Evolutionary conservation across 2,329 filamentous ascomycete genomes (phyloP).

Genomic region (Acrocalymma vagum): DNA sequence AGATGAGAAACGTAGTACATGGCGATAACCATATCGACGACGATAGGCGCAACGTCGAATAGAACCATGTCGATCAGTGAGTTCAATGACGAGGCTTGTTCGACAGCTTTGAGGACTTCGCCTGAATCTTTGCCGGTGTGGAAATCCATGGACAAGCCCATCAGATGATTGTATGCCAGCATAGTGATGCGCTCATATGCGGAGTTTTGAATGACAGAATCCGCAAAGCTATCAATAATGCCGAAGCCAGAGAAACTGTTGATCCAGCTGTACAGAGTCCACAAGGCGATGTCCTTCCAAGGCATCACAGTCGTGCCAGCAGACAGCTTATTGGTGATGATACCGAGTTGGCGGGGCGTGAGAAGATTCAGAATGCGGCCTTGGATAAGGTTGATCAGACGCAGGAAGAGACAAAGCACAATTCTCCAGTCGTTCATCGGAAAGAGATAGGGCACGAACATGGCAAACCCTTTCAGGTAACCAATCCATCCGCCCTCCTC

Average conservation of each 20-base stretch:
- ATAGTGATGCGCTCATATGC: constrained; percentile 66
- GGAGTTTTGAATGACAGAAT: constrained; percentile 65
- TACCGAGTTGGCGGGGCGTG: constrained; percentile 81
- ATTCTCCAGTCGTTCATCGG: constrained; percentile 72
- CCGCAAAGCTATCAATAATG: constrained; percentile 60
- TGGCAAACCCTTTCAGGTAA: constrained; percentile 76
- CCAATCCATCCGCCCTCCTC: constrained; percentile 79
- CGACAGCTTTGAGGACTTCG: constrained; percentile 70
- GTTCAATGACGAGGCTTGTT: constrained; percentile 68
- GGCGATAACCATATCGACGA: constrained; percentile 69
- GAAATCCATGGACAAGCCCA: constrained; percentile 75
- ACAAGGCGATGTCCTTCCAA: constrained; percentile 63
- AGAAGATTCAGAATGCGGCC: constrained; percentile 79
- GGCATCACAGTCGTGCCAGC: constrained; percentile 58
- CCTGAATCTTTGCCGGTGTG: constrained; percentile 72
- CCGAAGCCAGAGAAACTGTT: constrained; percentile 61
- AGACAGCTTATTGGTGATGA: constrained; percentile 75
- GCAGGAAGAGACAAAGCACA: constrained; percentile 72
- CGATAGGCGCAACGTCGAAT: constrained; percentile 68
- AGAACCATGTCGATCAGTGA: constrained; percentile 67
- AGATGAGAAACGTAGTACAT: constrained; percentile 68
- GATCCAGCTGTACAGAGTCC: constrained; percentile 57
- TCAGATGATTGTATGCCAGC: constrained; percentile 71
- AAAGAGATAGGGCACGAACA: constrained; percentile 83
- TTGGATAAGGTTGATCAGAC: constrained; percentile 72